A percentile compares a stretch with the other conserved stretches of the same genome.
These are phyloP conservation scores for Myxozyma nipponensis DNA, from an alignment of 805 yeast species.

Conservation along the genomic window DNA sequence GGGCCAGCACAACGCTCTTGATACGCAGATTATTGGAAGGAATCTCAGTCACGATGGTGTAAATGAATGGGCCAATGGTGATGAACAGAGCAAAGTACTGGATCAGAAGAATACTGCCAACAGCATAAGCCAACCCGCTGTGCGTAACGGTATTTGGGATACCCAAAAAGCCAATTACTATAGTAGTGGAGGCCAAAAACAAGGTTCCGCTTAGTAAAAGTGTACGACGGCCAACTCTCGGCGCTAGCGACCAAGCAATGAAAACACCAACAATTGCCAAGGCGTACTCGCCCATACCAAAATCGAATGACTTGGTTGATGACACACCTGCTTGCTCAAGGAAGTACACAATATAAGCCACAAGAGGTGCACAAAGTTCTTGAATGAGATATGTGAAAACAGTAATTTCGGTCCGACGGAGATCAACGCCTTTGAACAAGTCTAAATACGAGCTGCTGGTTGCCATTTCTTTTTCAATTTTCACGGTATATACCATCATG, in stretches of 20 bases:
- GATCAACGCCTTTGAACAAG: conserved; percentile 3
- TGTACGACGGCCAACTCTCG: conserved; percentile 13
- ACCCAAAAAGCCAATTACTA: conserved; percentile 25
- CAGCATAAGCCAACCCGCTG: background rate
- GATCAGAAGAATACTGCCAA: conserved; percentile 5
- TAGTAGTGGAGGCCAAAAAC: conserved; percentile 4
- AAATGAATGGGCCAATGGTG: conserved; percentile 3
- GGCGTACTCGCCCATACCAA: conserved; percentile 1
- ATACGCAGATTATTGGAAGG: conserved; percentile 6
- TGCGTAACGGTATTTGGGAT: conserved; percentile 8
- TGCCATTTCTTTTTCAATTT: conserved; percentile 1
- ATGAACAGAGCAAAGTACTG: conserved; percentile 7
- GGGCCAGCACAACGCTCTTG: conserved; percentile 6
- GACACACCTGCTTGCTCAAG: conserved; percentile 40
- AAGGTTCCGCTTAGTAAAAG: conserved; percentile 25
- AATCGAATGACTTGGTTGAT: conserved; percentile 5
- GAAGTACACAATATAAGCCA: conserved; percentile 42
- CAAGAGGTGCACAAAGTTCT: conserved; percentile 7
- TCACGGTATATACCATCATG: background rate
- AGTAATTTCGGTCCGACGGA: conserved; percentile 11
- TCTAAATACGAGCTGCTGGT: conserved; percentile 3
- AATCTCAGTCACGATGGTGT: conserved; percentile 4
- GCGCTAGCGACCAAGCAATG: conserved; percentile 6
- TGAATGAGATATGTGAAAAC: conserved; percentile 6
- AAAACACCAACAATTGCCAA: conserved; percentile 10